Base-by-base conservation (phyloP, 108 stramenopile species). In the Stephanodiscus triporus region DNA sequence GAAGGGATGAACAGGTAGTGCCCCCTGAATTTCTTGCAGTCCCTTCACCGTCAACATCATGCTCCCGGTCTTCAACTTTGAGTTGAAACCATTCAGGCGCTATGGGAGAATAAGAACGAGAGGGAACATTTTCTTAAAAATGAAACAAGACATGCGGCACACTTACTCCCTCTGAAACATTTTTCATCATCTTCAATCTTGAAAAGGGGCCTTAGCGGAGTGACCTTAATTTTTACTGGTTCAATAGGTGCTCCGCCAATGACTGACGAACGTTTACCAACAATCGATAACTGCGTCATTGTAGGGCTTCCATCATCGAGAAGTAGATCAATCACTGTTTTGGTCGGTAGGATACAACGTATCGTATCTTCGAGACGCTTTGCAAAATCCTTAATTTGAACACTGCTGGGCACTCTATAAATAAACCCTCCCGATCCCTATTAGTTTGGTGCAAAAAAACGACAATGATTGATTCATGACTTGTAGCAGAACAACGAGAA, bases 141-240 rank as follows among this genome's bases (percentile, higher is more conserved):
- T n/a, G n/a, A n/a, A 34, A 56, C 10, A 11, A 56, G 24, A 26
- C 58, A 37, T 38, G 55, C 20, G 14, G 9, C 75, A 40, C 87
- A 92, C 73, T 92, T 87, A 54, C 84, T 75, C 14, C 92, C 94
- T 54, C 94, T 78, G 36, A 91, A 84, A 54, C 70, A 81, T 37
- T 75, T 75, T 40, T 83, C 81, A 38, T 40, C 37, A 30, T 76
- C 80, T 54, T 70, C 66, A 45, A 83, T 87, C 32, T 73, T 74
- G 22, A 88, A 70, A 23, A 95, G 42, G 0, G 89, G 89, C 50
- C 92, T 86, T 6, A 96, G 82, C 17, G 95, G 95, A 40, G 95
- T 96, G 24, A 90, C 89, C 69, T 93, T 92, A 16, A 95, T 87
- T 59, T 84, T 82, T 1, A 95, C 86, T 36, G 93, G 89, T 45